Evolutionary conservation across 495 filamentous ascomycete species (phyloP), one percentile per base, ranked within the genome.

Genomic region (Penicillium paradoxum): DNA sequence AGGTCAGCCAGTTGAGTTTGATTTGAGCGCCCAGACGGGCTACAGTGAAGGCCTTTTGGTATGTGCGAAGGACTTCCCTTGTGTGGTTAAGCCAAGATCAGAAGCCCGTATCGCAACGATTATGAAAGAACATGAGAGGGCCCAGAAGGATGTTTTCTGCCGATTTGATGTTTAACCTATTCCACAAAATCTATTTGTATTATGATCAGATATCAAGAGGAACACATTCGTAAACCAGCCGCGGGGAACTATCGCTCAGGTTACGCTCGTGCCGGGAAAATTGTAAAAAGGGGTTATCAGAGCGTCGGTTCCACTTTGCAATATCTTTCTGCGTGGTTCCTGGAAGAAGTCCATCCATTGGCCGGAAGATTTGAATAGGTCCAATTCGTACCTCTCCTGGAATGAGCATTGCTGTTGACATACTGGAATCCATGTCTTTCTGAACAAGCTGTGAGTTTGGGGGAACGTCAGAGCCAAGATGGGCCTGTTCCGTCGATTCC

Each of bases 371-470:
- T 27, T 53, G 42, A 39, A 64, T 57, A 1, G 61, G 58, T 5
- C 39, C 42, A 37, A 71, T 51, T 2, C 68, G 68, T 18, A 65
- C 67, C 42, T 70, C 68, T 51, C 63, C 63, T 1, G 67, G 63
- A 14, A 71, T 54, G 21, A 57, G 17, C 0, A 14, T 19, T 34
- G 54, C 11, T 18, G 42, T 15, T 11, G 42, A 3, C 40, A 18
- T 27, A 9, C 32, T 38, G 7, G 14, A 9, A 17, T 25, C 13
- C 5, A 38, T 19, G 1, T 30, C 25, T 5, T 38, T 15, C 13
- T 6, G 24, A 18, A 33, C 27, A 6, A 42, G 11, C 33, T 39
- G 4, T 39, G 41, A 32, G 14, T 10, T n/a, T 43, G 49, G 6
- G 29, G 25, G 30, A 5, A 21, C 17, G 6, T 42, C 3, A 21